Percentiles rank a stretch among this genome's conserved stretches.
phyloP scores from a whole-genome alignment of 1,284 basidiomycete genomes.

The Anthracocystis setariae region DNA sequence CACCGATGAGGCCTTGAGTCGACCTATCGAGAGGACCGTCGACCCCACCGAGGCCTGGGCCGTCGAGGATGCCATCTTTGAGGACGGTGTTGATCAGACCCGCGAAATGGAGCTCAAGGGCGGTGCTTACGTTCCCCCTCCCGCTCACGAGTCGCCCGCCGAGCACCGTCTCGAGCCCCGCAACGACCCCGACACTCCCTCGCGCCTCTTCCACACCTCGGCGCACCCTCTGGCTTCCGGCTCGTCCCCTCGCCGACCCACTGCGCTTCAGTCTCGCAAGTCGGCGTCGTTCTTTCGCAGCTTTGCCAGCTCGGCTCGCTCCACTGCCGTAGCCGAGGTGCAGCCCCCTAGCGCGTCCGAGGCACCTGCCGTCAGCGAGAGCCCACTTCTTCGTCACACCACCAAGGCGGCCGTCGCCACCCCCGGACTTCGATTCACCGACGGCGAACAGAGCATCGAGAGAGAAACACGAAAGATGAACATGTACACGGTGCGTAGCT shows the following conservation, averaged over 20 bases:
- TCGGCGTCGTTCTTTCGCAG: slow-evolving; percentile 37
- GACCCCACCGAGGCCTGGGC: slow-evolving; percentile 58
- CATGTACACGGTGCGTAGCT: slow-evolving; percentile 64
- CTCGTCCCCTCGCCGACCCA: slow-evolving; percentile 30
- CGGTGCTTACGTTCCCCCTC: slow-evolving; percentile 44
- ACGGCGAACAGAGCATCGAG: slow-evolving; percentile 50
- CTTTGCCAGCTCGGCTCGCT: slow-evolving; percentile 47
- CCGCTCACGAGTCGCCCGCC: slow-evolving; percentile 48
- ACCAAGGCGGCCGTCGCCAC: slow-evolving; percentile 51
- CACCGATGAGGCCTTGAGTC: slow-evolving; percentile 52
- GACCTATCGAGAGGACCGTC: slow-evolving; percentile 55
- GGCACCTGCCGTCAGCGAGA: slow-evolving; percentile 38
- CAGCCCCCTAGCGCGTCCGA: slow-evolving; percentile 33
- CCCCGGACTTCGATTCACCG: slow-evolving; percentile 51
- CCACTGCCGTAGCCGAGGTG: slow-evolving; percentile 34
- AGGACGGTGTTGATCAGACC: slow-evolving; percentile 59
- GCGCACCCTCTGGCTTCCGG: slow-evolving; percentile 38
- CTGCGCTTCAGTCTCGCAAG: slow-evolving; percentile 43
- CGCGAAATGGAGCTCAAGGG: slow-evolving; percentile 54
- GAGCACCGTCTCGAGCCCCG: slow-evolving; percentile 60
- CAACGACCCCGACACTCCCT: slow-evolving; percentile 46
- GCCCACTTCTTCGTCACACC: slow-evolving; percentile 47
- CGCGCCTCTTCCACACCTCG: slow-evolving; percentile 41
- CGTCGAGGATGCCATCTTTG: slow-evolving; percentile 60
- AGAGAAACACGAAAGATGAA: slow-evolving; percentile 63